A percentile compares a stretch with the other conserved stretches of the same genome.
These are phyloP conservation scores for Trichosporon sp. DNA, from an alignment of 1,284 basidiomycete species.

Conservation along the genomic window DNA sequence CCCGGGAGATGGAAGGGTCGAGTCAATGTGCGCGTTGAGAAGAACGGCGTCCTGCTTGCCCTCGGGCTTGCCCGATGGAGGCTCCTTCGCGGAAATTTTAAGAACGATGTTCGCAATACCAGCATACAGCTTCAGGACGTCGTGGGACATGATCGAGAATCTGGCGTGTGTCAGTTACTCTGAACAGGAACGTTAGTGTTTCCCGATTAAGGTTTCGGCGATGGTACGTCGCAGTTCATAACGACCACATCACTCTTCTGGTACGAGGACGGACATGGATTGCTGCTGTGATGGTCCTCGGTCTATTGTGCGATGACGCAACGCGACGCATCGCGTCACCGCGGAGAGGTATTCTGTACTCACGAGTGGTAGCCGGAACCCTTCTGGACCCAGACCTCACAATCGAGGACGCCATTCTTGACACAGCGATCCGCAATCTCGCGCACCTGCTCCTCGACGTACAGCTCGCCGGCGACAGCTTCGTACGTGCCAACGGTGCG, in stretches of 20 bases:
- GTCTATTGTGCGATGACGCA: no score
- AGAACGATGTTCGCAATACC: constrained; percentile 86
- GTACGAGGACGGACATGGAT: not conserved
- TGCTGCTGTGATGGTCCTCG: no score
- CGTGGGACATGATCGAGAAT: constrained; percentile 80
- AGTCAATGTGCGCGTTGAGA: constrained; percentile 86
- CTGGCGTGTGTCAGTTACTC: constrained; percentile 53
- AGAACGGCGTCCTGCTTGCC: constrained; percentile 79
- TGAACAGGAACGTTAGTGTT: not conserved
- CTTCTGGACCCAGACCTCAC: constrained; percentile 83
- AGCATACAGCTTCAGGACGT: constrained; percentile 89
- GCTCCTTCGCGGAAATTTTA: constrained; percentile 66
- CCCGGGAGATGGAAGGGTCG: constrained; percentile 67
- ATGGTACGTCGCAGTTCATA: not conserved
- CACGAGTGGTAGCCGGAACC: constrained; percentile 82
- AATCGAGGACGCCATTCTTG: constrained; percentile 66
- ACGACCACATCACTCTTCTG: not conserved
- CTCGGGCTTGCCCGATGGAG: constrained; percentile 62
- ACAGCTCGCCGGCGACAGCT: constrained; percentile 81
- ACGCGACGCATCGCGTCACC: no score
- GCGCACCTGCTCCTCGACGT: constrained; percentile 72
- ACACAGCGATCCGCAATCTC: constrained; percentile 67
- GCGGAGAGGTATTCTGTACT: constrained; percentile 37
- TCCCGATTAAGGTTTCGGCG: not conserved
- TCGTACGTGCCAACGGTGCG: constrained; percentile 89